Evolutionary conservation across 2,329 filamentous ascomycete genomes (phyloP).

Genomic region (Laburnicola sp.): DNA sequence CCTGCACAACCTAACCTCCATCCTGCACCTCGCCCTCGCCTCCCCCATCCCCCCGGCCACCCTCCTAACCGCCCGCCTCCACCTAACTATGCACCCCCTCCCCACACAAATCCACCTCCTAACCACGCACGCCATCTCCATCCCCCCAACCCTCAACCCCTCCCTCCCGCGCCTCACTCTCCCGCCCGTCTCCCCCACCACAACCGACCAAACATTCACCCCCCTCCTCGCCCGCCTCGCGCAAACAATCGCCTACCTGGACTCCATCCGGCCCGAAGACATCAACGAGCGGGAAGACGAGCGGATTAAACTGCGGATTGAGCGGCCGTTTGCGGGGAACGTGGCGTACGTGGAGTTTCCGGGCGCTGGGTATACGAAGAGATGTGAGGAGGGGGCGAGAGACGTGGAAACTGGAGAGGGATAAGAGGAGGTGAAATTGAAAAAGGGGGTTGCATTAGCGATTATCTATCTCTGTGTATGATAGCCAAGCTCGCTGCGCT

Average conservation of each 20-base stretch:
- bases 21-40: conserved; percentile 49
- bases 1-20: conserved; percentile 47
- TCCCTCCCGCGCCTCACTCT: conserved; percentile 38
- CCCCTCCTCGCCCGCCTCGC: conserved; percentile 54
- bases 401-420: conserved; percentile 1
- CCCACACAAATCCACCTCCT: conserved; percentile 54
- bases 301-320: conserved; percentile 44
- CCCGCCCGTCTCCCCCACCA: conserved; percentile 21
- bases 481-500: no score
- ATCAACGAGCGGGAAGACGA: conserved; percentile 51
- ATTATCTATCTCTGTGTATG: no score
- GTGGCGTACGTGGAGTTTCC: conserved; percentile 47
- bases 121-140: conserved; percentile 49
- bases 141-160: conserved; percentile 45
- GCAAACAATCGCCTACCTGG: conserved; percentile 52
- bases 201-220: conserved; percentile 54
- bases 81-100: conserved; percentile 56
- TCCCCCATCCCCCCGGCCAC: conserved; percentile 42
- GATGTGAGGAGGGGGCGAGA: conserved; percentile 47
- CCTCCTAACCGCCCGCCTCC: conserved; percentile 49
- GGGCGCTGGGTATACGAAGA: conserved; percentile 52
- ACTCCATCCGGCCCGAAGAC: conserved; percentile 47
- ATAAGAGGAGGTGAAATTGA: background rate
- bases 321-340: conserved; percentile 13
- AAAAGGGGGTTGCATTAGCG: conserved; percentile 17